phyloP scores from a whole-genome alignment of 352 stramenopile genomes.

The Phytophthora boehmeriae region DNA sequence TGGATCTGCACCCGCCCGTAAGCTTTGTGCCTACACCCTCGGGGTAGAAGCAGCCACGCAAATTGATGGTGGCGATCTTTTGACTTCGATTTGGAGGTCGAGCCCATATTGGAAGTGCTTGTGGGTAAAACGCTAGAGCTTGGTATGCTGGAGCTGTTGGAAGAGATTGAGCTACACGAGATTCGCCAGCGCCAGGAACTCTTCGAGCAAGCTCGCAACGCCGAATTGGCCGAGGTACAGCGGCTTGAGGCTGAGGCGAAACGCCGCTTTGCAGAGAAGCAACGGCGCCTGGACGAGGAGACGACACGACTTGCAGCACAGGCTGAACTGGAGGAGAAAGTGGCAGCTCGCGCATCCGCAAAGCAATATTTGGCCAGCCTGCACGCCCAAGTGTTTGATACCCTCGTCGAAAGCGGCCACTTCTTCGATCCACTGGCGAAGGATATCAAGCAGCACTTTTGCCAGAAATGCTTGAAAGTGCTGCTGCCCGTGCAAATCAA shows the following conservation, averaged over 20 bases:
- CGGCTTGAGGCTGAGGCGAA: slow-evolving; percentile 93
- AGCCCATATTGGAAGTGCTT: slow-evolving; percentile 94
- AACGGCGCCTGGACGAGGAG: slow-evolving; percentile 86
- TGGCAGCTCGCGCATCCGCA: slow-evolving; percentile 89
- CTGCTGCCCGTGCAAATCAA: slow-evolving; percentile 46
- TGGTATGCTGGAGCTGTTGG: slow-evolving; percentile 94
- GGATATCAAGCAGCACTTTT: slow-evolving; percentile 88
- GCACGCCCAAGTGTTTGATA: slow-evolving; percentile 88
- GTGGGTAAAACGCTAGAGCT: slow-evolving; percentile 95
- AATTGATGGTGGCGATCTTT: slow-evolving; percentile 93
- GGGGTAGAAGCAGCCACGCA: slow-evolving; percentile 89
- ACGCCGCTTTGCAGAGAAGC: slow-evolving; percentile 91
- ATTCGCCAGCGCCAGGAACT: slow-evolving; percentile 91
- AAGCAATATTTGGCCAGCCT: slow-evolving; percentile 89
- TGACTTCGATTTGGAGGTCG: slow-evolving; percentile 95
- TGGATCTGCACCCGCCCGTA: slow-evolving; percentile 85
- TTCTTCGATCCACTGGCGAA: slow-evolving; percentile 91
- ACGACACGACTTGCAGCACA: slow-evolving; percentile 70
- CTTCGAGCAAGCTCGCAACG: slow-evolving; percentile 92
- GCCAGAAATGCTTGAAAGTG: slow-evolving; percentile 59
- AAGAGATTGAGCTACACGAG: slow-evolving; percentile 92
- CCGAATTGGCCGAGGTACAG: slow-evolving; percentile 94
- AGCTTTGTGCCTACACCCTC: slow-evolving; percentile 90
- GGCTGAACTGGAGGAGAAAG: slow-evolving; percentile 91
- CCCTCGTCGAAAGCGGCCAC: slow-evolving; percentile 83